phyloP scores from a whole-genome alignment of 1,139 yeast species.

The Candida freyschussii region DNA sequence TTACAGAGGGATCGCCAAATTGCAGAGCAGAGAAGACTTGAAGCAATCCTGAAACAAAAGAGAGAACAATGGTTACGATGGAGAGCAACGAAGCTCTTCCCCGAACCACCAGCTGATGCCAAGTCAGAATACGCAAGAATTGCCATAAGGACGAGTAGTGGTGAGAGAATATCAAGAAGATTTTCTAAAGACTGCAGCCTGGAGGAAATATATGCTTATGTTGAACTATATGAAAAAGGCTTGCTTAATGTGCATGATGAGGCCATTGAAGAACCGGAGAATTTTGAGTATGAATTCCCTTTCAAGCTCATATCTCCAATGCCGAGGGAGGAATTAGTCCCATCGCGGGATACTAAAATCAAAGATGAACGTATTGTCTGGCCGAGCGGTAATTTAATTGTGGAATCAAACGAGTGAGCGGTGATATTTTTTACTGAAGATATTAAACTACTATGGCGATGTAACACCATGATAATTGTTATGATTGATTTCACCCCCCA shows the following conservation, averaged over 20 bases:
- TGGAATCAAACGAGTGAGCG: constrained; percentile 36
- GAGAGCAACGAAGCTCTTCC: constrained; percentile 37
- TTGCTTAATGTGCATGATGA: constrained; percentile 29
- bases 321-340: constrained; percentile 46
- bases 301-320: constrained; percentile 51
- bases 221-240: constrained; percentile 38
- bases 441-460: too few species aligned
- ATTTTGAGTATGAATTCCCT: constrained; percentile 38
- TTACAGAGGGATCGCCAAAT: constrained; percentile 38
- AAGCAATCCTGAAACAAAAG: constrained; percentile 23
- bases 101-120: constrained; percentile 30
- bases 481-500: too few species aligned
- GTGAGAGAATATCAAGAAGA: constrained; percentile 43
- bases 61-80: constrained; percentile 41
- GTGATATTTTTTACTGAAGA: too few species aligned
- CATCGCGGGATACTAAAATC: constrained; percentile 28
- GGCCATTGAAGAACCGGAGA: constrained; percentile 29
- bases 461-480: too few species aligned
- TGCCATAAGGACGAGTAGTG: constrained; percentile 54
- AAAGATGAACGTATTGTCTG: constrained; percentile 41
- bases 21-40: constrained; percentile 28
- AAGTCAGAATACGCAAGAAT: constrained; percentile 39
- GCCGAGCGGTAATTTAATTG: constrained; percentile 59
- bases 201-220: constrained; percentile 57
- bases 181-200: constrained; percentile 44